Evolutionary conservation across 805 yeast species (phyloP), one percentile per base, ranked within the genome.

Genomic region (Pichia sporocuriosa): DNA sequence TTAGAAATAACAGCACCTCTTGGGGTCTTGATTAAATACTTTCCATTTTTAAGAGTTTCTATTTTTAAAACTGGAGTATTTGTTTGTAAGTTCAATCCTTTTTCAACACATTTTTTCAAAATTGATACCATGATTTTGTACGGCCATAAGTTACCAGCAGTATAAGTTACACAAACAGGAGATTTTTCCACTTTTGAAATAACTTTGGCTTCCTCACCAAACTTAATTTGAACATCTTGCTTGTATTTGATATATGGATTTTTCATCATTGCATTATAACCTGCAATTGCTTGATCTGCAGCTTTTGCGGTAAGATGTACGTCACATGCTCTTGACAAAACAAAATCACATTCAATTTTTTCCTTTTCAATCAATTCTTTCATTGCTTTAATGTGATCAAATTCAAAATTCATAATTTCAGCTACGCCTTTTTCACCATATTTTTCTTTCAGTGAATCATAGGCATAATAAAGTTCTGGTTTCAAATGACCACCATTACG

Each of bases 401-500:
- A 54, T 44, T 68, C 74, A 39, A 66, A 69, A 43, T 64, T 61
- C 27, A 54, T 61, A 13, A 63, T 57, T 31, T 60, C 62, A 3
- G 68, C 67, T 22, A 63, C 70, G 19, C 59, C 53, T 35, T 55
- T 35, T 26, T 40, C 45, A 40, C 65, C 57, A 37, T 55, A 53
- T 38, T 46, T 44, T 1, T 24, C 31, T n/a, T 39, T 48, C 27
- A 46, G 50, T 3, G 24, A 22, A 4, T 43, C 38, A 33, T 57
- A 52, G 2, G 43, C 42, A 35, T 39, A 34, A 43, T 57, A 54
- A 13, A 44, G 35, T 32, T 51, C 54, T 9, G 74, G 73, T 35
- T 68, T 67, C 42, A 72, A 48, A 47, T 71, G 76, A 3, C 76
- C 76, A 19, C 76, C 75, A 44, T 71, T 71, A 42, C 76, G 55